These are phyloP conservation scores for Pinus taeda DNA, from an alignment of 75 land plant species.

Conservation along the genomic window DNA sequence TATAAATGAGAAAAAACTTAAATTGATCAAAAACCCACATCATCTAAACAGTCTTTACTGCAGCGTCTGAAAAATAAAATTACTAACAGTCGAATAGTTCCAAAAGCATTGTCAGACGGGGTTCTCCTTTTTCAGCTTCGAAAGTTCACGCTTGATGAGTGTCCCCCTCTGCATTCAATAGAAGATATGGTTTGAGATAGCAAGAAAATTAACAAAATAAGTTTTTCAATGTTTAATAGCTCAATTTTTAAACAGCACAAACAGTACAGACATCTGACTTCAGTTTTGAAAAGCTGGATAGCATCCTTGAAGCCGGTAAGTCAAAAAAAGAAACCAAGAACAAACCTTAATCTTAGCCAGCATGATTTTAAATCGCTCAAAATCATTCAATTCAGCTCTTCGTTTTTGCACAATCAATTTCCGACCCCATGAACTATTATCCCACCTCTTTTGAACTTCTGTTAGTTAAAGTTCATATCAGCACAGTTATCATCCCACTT, in stretches of 20 bases:
- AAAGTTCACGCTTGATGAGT: conserved; percentile 7
- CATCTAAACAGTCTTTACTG: no score
- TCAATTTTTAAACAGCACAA: background rate
- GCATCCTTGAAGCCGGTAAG: background rate
- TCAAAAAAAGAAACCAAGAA: background rate
- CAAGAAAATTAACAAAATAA: no score
- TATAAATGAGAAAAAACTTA: no score
- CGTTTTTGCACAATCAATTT: conserved; percentile 40
- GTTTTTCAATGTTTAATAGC: no score
- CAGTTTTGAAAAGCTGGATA: background rate
- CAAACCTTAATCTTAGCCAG: conserved; percentile 31
- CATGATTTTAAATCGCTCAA: conserved; percentile 47
- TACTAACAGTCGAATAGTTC: no score
- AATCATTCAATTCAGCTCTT: conserved; percentile 36
- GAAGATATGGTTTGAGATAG: no score
- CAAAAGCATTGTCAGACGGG: no score
- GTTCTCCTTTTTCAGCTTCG: conserved; percentile 3
- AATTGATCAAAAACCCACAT: no score
- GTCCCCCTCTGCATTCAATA: conserved; percentile 1
- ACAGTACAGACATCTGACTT: background rate
- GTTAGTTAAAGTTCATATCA: background rate
- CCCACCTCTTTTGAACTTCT: conserved; percentile 44
- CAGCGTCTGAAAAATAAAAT: no score
- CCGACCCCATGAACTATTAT: conserved; percentile 41
- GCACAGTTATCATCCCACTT: no score